Evolutionary conservation across 1,284 basidiomycete species (phyloP), one percentile per base, ranked within the genome.

Genomic region (Pulchroboletus neoregius): DNA sequence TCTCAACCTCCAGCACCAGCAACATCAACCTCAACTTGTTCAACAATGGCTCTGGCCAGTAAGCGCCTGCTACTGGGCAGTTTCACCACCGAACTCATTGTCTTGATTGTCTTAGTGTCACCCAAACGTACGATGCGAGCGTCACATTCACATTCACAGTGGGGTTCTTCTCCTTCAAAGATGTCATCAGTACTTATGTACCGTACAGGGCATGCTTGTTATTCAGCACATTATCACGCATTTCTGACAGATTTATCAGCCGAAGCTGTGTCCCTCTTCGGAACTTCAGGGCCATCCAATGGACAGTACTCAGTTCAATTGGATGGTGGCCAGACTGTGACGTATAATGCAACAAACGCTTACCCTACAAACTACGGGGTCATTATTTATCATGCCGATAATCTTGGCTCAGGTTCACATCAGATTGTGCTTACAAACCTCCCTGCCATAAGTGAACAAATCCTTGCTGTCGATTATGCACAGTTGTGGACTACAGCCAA

Each of bases 1-100:
- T 1, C n/a, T 49, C 57, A 1, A 50, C 43, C 32, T 54, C 62
- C 4, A 36, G 44, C 18, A 4, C 30, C 37, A 27, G 22, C 22
- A 15, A 27, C n/a, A 5, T 61, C 20, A 46, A 63, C 35, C 51
- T 65, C 12, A 39, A 40, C 23, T 34, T 63, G 4, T 65, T 67
- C 31, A 45, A 18, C 22, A 62, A 64, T 24, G 57, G 56, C 8
- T 62, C 59, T 31, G 69, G 66, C 30, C 67, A 69, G 68, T 71
- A 41, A 63, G 69, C 30, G 10, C 38, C 35, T 12, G 13, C 3
- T 30, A 26, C 18, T n/a, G 2, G 9, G 7, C 6, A 24, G 10
- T 34, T 35, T 44, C 35, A 22, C 13, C 1, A n/a, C n/a, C n/a
- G 15, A 18, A 22, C 35, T 50, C 32, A 52, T 6, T 6, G 5